Conservation (phyloP, 1,284 basidiomycete species). For the Ceratorhiza oryzae-sativae region DNA sequence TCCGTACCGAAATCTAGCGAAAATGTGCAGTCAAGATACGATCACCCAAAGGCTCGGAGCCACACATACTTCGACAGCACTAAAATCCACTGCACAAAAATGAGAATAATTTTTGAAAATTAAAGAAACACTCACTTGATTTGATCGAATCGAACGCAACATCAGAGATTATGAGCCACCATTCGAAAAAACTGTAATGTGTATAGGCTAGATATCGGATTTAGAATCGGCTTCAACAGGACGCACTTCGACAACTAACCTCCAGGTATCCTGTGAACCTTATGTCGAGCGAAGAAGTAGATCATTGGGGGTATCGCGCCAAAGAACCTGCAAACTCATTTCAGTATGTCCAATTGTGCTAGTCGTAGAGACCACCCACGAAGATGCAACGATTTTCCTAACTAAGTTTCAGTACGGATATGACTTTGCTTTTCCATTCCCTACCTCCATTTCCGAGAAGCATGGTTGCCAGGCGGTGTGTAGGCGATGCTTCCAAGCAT, state of each 20-base stretch:
- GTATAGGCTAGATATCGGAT: conserved; percentile 72
- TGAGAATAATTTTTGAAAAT: background rate
- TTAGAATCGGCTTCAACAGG: background rate
- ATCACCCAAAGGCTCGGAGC: background rate
- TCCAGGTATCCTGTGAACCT: conserved; percentile 78
- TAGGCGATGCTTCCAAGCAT: conserved; percentile 76
- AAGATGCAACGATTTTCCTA: conserved; percentile 61
- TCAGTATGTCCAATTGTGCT: background rate
- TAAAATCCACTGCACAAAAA: conserved; percentile 64
- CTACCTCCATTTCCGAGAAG: conserved; percentile 62
- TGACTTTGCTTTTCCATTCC: conserved; percentile 41
- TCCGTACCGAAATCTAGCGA: conserved; percentile 42
- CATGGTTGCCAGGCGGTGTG: conserved; percentile 56
- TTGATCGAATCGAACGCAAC: conserved; percentile 75
- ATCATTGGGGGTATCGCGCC: conserved; percentile 72
- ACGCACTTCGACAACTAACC: conserved; percentile 56
- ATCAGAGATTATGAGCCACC: conserved; percentile 82
- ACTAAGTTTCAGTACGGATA: conserved; percentile 35
- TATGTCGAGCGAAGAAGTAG: conserved; percentile 87
- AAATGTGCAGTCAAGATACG: background rate
- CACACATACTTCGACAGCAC: conserved; percentile 47
- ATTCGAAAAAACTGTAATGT: conserved; percentile 85
- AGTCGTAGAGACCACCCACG: conserved; percentile 51
- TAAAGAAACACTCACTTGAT: conserved; percentile 10
- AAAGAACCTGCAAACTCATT: conserved; percentile 65